phyloP scores from a whole-genome alignment of 2,329 filamentous ascomycete genomes.

The Microcyclospora tardicrescens region DNA sequence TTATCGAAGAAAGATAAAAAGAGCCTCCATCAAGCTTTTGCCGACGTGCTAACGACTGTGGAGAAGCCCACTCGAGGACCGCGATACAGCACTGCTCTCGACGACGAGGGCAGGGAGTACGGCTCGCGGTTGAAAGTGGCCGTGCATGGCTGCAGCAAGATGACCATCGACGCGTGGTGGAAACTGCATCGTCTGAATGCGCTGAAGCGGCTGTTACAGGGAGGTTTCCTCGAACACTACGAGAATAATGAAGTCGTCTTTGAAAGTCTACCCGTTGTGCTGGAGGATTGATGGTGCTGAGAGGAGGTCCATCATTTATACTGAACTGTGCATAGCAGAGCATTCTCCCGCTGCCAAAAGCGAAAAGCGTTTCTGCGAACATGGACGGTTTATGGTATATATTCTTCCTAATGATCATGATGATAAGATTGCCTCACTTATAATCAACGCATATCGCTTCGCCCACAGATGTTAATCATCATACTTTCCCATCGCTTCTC shows the following conservation, averaged over 20 bases:
- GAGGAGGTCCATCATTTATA: too few relatives aligned
- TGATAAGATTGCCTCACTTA: too few relatives aligned
- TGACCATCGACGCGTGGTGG: conserved; percentile 62
- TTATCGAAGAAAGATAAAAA: conserved; percentile 56
- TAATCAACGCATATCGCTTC: too few relatives aligned
- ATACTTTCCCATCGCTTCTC: too few relatives aligned
- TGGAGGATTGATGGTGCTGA: conserved; percentile 12
- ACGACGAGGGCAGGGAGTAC: conserved; percentile 46
- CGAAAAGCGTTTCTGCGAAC: too few relatives aligned
- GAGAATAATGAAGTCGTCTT: conserved; percentile 49
- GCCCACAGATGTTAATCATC: too few relatives aligned
- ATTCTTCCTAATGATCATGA: too few relatives aligned
- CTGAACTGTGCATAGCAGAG: too few relatives aligned
- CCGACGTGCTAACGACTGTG: conserved; percentile 52
- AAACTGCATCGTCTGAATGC: conserved; percentile 52
- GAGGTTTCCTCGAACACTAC: conserved; percentile 51
- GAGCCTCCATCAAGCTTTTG: conserved; percentile 51
- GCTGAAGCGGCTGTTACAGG: conserved; percentile 47
- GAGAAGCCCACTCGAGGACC: conserved; percentile 55
- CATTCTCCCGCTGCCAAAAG: too few relatives aligned
- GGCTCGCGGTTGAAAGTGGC: conserved; percentile 50
- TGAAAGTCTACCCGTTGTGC: conserved; percentile 39
- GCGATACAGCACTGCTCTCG: conserved; percentile 50
- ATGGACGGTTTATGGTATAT: too few relatives aligned
- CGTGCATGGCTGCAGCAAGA: conserved; percentile 46